These are phyloP conservation scores for Cladophialophora psammophila DNA, from an alignment of 2,329 filamentous ascomycete species.

Conservation along the genomic window DNA sequence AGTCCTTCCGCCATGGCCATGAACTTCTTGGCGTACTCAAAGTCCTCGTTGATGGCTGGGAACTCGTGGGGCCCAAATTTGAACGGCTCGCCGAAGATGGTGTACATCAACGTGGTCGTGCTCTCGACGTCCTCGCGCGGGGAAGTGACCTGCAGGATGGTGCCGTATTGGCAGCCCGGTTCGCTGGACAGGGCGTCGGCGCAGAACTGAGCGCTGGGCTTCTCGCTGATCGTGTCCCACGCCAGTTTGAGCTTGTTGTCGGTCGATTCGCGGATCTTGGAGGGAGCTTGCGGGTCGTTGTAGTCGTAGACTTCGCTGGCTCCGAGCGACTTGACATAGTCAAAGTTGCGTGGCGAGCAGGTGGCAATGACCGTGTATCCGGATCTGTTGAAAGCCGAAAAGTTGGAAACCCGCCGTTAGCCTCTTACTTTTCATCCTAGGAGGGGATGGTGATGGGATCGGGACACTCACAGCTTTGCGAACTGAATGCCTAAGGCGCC, in stretches of 20 bases:
- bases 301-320: constrained; percentile 57
- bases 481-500: constrained; percentile 54
- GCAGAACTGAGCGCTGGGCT: constrained; percentile 44
- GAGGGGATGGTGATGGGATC: constrained; percentile 12
- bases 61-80: constrained; percentile 22
- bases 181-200: constrained; percentile 46
- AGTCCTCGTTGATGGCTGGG: constrained; percentile 47
- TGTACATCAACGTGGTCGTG: constrained; percentile 47
- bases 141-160: constrained; percentile 42
- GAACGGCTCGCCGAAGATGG: constrained; percentile 46
- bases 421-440: too few relatives aligned
- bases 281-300: constrained; percentile 45
- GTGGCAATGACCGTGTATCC: constrained; percentile 54
- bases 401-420: too few relatives aligned
- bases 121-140: constrained; percentile 46
- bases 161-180: constrained; percentile 43
- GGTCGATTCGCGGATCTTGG: constrained; percentile 45
- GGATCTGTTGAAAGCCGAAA: constrained; percentile 29
- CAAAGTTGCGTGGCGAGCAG: constrained; percentile 53
- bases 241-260: constrained; percentile 49
- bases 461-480: constrained; percentile 44
- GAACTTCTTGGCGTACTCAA: constrained; percentile 54
- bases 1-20: constrained; percentile 50
- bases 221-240: constrained; percentile 49
- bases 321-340: constrained; percentile 55